Evolutionary conservation across 176 grass and related monocot genomes (phyloP), one percentile per base, ranked within the genome.

Genomic region (Areca catechu): DNA sequence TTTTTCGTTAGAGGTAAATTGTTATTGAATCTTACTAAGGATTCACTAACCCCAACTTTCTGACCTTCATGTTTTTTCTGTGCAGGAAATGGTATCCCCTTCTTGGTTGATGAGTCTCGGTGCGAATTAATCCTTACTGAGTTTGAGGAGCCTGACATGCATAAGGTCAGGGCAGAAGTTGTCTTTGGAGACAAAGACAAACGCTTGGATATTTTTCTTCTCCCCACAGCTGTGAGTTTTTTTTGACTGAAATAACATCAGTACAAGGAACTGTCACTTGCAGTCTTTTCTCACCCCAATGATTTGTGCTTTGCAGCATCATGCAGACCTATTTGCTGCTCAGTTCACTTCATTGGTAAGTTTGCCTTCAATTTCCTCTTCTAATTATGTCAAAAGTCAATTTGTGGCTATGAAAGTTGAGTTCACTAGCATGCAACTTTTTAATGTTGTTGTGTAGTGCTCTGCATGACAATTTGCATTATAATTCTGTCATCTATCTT

Each of bases 321-420:
- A 81, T 25, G 78, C 78, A 59, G 67, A 57, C 54, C 60, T 71
- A 50, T 77, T 86, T 78, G 74, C 80, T 62, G 78, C 64, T 54
- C 83, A 86, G 58, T 86, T 78, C 28, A 68, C 73, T 71, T 62
- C 12, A 20, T 29, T 86, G 66, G 83, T 86, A 86, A 63, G 74
- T 29, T 43, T 18, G n/a, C 50, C 30, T 72, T 71, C 34, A 43
- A 43, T 14, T 43, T 43, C 34, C 1, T 24, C 16, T 28, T 56
- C 34, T 50, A 3, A 20, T 22, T 72, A 3, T 48, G 19, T 49
- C 2, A 12, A 37, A 43, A 12, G 34, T 43, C 34, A 43, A 43
- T 48, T 3, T 58, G 22, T 58, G 15, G 14, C 17, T 12, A 53
- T 7, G 10, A 15, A 43, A 43, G 12, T 43, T 43, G 34, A 43